phyloP scores from a whole-genome alignment of 2,329 filamentous ascomycete genomes.

The Albifimbria verrucaria region DNA sequence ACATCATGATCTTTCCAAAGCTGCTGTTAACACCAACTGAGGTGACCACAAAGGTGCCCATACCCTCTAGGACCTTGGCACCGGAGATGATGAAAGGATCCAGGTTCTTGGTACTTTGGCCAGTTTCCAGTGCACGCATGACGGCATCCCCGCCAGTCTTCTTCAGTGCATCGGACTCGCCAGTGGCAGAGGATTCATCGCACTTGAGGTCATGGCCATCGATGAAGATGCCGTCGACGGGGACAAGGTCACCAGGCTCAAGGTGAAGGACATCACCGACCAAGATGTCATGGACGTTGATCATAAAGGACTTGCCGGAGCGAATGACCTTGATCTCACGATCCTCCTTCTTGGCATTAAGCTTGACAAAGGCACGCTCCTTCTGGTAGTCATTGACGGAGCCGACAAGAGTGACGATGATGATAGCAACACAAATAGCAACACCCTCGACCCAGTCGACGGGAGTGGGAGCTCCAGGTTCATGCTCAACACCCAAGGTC shows the following conservation, averaged over 20 bases:
- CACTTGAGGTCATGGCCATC: conserved; percentile 52
- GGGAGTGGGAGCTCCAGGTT: conserved; percentile 49
- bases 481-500: conserved; percentile 51
- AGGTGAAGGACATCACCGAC: conserved; percentile 69
- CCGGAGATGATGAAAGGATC: conserved; percentile 65
- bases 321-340: conserved; percentile 64
- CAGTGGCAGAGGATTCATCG: conserved; percentile 71
- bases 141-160: conserved; percentile 61
- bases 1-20: conserved; percentile 55
- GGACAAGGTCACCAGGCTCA: conserved; percentile 66
- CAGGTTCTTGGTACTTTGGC: conserved; percentile 42
- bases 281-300: conserved; percentile 64
- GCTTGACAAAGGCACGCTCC: conserved; percentile 60
- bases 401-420: conserved; percentile 61
- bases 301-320: conserved; percentile 60
- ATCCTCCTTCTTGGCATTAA: conserved; percentile 62
- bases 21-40: conserved; percentile 54
- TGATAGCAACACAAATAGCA: conserved; percentile 62
- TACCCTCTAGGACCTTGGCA: conserved; percentile 50
- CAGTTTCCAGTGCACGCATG: conserved; percentile 49
- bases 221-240: conserved; percentile 69
- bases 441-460: conserved; percentile 68
- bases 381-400: conserved; percentile 67
- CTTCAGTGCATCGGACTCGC: conserved; percentile 69
- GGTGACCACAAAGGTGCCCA: conserved; percentile 52